Evolutionary conservation across 176 grass and related monocot genomes (phyloP).

Genomic region (Microstegium vimineum): DNA sequence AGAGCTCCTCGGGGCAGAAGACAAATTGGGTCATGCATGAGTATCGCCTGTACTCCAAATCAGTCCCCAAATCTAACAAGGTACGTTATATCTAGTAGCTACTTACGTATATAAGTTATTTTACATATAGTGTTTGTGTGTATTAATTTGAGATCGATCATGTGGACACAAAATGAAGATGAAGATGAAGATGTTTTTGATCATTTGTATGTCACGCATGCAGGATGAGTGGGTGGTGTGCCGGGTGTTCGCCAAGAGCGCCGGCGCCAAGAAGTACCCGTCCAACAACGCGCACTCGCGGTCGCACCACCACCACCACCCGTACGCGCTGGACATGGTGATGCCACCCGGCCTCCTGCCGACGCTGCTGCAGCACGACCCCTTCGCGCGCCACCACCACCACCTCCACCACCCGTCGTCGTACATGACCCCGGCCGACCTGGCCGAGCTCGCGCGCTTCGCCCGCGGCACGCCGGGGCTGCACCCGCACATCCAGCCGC

Average conservation of each 20-base stretch:
- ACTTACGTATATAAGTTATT: too few species aligned
- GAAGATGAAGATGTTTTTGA: neutral
- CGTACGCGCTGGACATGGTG: conserved; percentile 61
- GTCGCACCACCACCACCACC: conserved; percentile 48
- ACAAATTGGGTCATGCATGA: conserved; percentile 96
- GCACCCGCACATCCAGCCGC: conserved; percentile 65
- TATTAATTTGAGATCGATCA: too few species aligned
- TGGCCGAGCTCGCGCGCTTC: conserved; percentile 59
- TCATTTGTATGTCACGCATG: neutral
- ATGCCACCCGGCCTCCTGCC: conserved; percentile 38
- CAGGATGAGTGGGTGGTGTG: conserved; percentile 89
- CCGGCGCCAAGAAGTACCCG: conserved; percentile 51
- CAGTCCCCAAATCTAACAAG: conserved; percentile 62
- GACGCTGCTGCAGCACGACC: conserved; percentile 35
- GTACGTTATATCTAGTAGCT: too few species aligned
- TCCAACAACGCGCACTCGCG: conserved; percentile 52
- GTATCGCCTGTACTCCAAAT: conserved; percentile 59
- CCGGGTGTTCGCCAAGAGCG: conserved; percentile 72
- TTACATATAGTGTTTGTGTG: too few species aligned
- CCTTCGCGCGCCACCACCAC: conserved; percentile 37
- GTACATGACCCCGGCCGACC: conserved; percentile 40
- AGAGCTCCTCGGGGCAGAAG: conserved; percentile 82
- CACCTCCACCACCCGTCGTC: too few species aligned
- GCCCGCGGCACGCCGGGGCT: conserved; percentile 51
- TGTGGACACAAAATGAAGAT: too few species aligned